Base-by-base conservation (phyloP, 2,329 filamentous ascomycete species). In the Macrophomina tecta region DNA sequence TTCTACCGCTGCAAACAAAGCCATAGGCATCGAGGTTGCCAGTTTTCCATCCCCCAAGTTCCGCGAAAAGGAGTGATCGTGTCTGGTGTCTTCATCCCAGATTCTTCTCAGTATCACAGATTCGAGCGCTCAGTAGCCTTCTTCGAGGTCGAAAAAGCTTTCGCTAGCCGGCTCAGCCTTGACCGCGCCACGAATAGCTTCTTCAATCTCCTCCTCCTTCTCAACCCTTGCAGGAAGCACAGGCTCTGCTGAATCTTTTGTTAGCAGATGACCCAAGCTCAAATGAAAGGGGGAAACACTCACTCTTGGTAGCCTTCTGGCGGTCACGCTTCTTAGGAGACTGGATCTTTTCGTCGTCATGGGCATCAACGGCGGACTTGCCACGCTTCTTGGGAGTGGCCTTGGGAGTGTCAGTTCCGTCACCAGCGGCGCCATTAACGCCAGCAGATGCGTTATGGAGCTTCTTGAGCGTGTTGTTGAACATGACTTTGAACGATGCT, bases 391-490 rank as follows among this genome's bases (percentile, higher is more conserved):
- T 45, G 16, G 46, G 18, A 18, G 5, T 62, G n/a, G n/a, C 5
- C 12, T 16, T n/a, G 23, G 14, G 28, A 14, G 14, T 30, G 3
- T 30, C 30, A 38, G 58, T 28, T 28, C 14, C 38, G 28, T 36
- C 30, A 30, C 4, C 38, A 9, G 36, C 30, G 23, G 7, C 18
- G 4, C 14, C 12, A 7, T 30, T 23, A 5, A 36, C 23, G 1
- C 9, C 3, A 4, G 12, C 32, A 23, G 23, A 23, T 23, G 23
- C 23, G 23, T 23, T 23, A 0, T 23, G 11, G 28, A 65, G 28
- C 38, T 65, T 65, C 49, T 48, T 65, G 14, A 56, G 23, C 1
- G 52, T 55, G 16, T 28, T 36, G 51, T 38, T 38, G 51, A 53
- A 65, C 38, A 48, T 48, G 38, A 55, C 52, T 5, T 46, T 48